Base-by-base conservation (phyloP, 345 rosid species). In the Hevea brasiliensis region DNA sequence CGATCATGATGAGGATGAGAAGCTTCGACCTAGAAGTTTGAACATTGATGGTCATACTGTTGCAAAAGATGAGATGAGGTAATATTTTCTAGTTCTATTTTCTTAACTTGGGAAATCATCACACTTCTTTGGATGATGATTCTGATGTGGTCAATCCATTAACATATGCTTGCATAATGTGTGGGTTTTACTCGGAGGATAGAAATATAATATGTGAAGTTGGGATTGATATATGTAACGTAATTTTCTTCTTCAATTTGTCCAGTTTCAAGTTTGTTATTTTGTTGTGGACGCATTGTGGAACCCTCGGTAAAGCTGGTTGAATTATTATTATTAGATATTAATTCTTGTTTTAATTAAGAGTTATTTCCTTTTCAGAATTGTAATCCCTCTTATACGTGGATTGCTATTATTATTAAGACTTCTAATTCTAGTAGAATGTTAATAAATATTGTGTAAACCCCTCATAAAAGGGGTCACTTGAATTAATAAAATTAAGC, bases 1-100 rank as follows among this genome's bases (percentile, higher is more conserved):
- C 6, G 99, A 92, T 72, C 85, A 81, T 57, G 98, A 91, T 41
- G 92, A 88, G 40, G 96, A 88, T 75, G 88, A 84, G 51, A 89
- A 82, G 73, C 86, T 84, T 68, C 79, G 4, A 20, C 80, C 71
- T 41, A 81, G 84, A 70, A 84, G 79, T 73, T 69, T 76, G 32
- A 76, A 67, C 75, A 73, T 66, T 58, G 82, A 42, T 78, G 85
- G 64, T 61, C 80, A 27, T 55, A 59, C 70, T 57, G 64, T 68
- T 61, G 84, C 78, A 82, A 84, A 87, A 68, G 86, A 78, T 67
- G 84, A 82, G 69, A 86, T 59, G 75, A 81, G 87, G 94, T 84
- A 78, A 71, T 71, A 63, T n/a, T 15, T 67, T 32, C 2, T 32
- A 32, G 18, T 50, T 47, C 27, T 24, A 2, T 45, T 65, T 6